phyloP scores from a whole-genome alignment of 805 yeast species.

The Sungouiozyma ichnusensis region DNA sequence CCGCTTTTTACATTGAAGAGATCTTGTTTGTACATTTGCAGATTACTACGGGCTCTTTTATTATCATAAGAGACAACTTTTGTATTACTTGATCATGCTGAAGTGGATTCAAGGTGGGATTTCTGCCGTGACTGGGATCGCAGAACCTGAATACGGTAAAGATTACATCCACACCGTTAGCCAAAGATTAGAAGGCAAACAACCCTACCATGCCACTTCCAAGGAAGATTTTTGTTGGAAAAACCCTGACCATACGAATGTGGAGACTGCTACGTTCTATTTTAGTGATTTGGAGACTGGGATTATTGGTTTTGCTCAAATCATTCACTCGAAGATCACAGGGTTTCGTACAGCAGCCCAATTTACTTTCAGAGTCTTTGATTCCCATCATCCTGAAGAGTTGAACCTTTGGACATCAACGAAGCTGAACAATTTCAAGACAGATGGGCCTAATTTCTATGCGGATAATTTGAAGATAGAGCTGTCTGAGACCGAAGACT shows the following conservation, averaged over 20 bases:
- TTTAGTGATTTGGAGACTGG: constrained; percentile 55
- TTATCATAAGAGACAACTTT: too few relatives aligned
- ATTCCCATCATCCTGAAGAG: constrained; percentile 17
- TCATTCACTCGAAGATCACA: constrained; percentile 85
- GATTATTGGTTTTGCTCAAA: constrained; percentile 79
- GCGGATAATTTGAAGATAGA: constrained; percentile 66
- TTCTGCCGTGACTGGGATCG: constrained; percentile 94
- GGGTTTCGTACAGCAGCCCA: constrained; percentile 87
- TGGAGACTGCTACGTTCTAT: constrained; percentile 91
- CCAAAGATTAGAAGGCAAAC: constrained; percentile 42
- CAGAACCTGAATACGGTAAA: constrained; percentile 93
- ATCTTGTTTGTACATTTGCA: too few relatives aligned
- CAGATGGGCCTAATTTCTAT: constrained; percentile 65
- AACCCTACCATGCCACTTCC: constrained; percentile 49
- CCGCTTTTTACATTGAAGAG: too few relatives aligned
- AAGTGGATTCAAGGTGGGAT: constrained; percentile 79
- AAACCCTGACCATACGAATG: constrained; percentile 72
- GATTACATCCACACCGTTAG: constrained; percentile 85
- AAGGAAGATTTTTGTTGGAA: constrained; percentile 68
- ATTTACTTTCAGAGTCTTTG: constrained; percentile 77
- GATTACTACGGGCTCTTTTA: too few relatives aligned
- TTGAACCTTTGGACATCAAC: constrained; percentile 78
- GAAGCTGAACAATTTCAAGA: constrained; percentile 65
- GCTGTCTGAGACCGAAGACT: constrained; percentile 41
- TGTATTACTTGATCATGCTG: too few relatives aligned